Evolutionary conservation across 768 basidiomycete species (phyloP), one percentile per base, ranked within the genome.

Genomic region (Tulasnella sp.): DNA sequence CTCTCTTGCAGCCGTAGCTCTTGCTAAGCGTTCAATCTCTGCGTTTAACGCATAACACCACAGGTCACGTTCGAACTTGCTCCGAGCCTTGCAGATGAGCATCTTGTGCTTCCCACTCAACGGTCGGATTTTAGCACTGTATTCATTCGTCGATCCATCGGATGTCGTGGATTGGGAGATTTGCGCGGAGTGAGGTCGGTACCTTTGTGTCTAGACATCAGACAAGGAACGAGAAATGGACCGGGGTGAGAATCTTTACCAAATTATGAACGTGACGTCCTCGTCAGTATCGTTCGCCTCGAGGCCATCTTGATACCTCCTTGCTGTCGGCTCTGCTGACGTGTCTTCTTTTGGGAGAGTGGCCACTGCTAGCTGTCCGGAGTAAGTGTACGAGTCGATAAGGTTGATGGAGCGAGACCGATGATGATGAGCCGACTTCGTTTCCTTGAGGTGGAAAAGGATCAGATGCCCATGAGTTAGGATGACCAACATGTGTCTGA

Each of bases 1-100:
- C 82, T 96, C 95, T 79, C 93, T 85, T 25, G 87, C 88, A 78
- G 81, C 84, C 80, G 90, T 88, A 11, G 83, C 83, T 80, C 93
- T 85, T 49, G 89, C 89, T 17, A 92, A 83, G 81, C 89, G 90
- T 83, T 98, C 95, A 78, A 97, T 94, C 84, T 97, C 94, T 67
- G 88, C 88, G 78, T 93, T 95, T 79, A 99, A 83, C 0, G 93
- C 94, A 92, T 93, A 97, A 79, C 94, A 94, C 96, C 96, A 98
- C 37, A 91, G 87, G 82, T 99, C 96, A 37, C 96, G 85, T 83
- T 99, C 97, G 45, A 98, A 85, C 83, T 90, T 90, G 81, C 89
- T 94, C 81, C 95, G 86, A 72, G 91, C 90, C 78, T 89, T 87
- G 79, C 92, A 91, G 1, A 95, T 86, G 19, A 87, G 79, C 75